phyloP scores from a whole-genome alignment of 208 protist species.

The Strigomonas galati region DNA sequence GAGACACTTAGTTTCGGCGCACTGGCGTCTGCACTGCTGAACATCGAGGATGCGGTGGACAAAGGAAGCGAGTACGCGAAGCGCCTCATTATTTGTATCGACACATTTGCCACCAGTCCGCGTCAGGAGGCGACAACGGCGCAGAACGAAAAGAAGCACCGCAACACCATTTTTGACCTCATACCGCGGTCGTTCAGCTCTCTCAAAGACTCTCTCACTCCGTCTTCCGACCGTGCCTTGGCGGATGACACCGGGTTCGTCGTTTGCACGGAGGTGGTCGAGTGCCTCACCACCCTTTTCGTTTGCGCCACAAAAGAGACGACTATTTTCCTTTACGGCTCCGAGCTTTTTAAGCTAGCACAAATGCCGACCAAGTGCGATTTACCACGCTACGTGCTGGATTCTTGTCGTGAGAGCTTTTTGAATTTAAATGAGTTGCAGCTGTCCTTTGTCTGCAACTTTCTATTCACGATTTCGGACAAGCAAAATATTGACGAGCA shows the following conservation, averaged over 20 bases:
- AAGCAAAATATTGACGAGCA: conserved; percentile 22
- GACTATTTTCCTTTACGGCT: conserved; percentile 30
- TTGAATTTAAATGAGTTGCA: neutral
- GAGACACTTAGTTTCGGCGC: conserved; percentile 40
- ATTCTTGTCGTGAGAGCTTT: conserved; percentile 35
- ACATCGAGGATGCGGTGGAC: conserved; percentile 23
- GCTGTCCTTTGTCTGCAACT: conserved; percentile 4
- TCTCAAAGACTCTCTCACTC: too few species aligned
- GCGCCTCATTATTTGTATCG: conserved; percentile 10
- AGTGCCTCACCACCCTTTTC: conserved; percentile 42
- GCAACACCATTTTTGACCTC: neutral
- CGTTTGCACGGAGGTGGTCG: conserved; percentile 32
- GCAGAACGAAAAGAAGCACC: too few species aligned
- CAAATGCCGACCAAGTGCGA: conserved; percentile 13
- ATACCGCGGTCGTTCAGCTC: too few species aligned
- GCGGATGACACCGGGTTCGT: neutral
- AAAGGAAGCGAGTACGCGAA: too few species aligned
- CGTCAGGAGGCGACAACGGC: too few species aligned
- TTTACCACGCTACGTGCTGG: conserved; percentile 35
- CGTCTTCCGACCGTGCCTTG: too few species aligned
- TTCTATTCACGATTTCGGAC: conserved; percentile 3
- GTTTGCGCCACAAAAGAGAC: conserved; percentile 30
- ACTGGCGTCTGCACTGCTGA: conserved; percentile 26
- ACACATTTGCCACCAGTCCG: conserved; percentile 7
- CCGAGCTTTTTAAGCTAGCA: conserved; percentile 43